These are phyloP conservation scores for Canna indica DNA, from an alignment of 176 grass and related monocot species.

Conservation along the genomic window DNA sequence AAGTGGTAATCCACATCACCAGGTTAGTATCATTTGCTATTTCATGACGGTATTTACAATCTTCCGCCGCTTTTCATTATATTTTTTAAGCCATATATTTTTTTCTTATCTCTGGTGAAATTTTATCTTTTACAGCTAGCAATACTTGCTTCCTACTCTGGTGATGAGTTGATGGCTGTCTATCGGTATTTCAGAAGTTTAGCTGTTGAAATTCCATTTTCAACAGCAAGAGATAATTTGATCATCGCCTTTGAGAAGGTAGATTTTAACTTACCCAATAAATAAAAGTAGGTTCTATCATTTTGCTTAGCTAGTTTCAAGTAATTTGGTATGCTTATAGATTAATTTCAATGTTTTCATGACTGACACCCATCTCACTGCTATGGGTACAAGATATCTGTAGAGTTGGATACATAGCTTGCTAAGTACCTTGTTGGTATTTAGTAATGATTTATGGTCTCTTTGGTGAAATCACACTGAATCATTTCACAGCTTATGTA, in stretches of 20 bases:
- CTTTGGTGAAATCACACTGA: too few species aligned
- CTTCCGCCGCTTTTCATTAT: neutral
- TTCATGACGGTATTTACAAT: neutral
- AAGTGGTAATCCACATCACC: slow-evolving; percentile 89
- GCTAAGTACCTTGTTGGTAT: too few species aligned
- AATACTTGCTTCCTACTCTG: slow-evolving; percentile 69
- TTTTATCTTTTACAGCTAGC: slow-evolving; percentile 44
- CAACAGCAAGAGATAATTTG: slow-evolving; percentile 78
- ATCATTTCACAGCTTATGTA: too few species aligned
- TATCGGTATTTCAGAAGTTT: slow-evolving; percentile 95
- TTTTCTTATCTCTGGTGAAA: neutral
- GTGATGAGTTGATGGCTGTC: slow-evolving; percentile 60
- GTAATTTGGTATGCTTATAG: too few species aligned
- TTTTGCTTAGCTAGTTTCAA: too few species aligned
- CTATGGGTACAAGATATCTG: too few species aligned
- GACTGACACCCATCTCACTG: too few species aligned
- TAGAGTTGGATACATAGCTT: too few species aligned
- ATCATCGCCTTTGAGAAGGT: slow-evolving; percentile 96
- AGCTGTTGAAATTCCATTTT: slow-evolving; percentile 70
- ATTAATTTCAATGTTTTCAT: too few species aligned
- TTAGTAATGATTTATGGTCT: too few species aligned
- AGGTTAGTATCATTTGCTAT: slow-evolving; percentile 33
- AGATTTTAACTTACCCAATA: neutral
- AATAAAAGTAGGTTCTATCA: neutral
- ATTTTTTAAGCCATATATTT: neutral